Base-by-base conservation (phyloP, 2,329 filamentous ascomycete species). In the Colletotrichum australisinense region DNA sequence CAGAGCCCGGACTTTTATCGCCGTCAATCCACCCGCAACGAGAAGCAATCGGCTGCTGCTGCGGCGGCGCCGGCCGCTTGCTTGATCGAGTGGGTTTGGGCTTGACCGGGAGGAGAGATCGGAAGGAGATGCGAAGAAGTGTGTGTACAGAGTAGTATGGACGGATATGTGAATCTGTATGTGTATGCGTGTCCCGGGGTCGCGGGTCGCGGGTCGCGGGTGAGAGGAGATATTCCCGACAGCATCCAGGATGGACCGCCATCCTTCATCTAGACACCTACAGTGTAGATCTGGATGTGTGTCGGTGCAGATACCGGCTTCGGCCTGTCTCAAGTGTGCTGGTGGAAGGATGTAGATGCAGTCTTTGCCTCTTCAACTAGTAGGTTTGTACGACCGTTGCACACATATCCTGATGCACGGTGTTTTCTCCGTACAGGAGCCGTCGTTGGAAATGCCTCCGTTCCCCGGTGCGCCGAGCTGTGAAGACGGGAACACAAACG, bases 41-140 rank as follows among this genome's bases (percentile, higher is more conserved):
- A 32, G 28, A 22, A 42, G 66, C 69, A 32, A 46, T n/a, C 19
- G 24, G 53, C 58, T 63, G 56, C 59, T 35, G 62, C 63, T n/a
- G 46, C 60, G 70, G 60, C 67, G 56, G 60, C 62, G 67, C 65
- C 59, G 69, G 59, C 42, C 59, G 60, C 67, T 73, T 60, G 70
- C 70, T 63, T 70, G 70, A 70, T 72, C 63, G 67, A 72, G 38
- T 42, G 38, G 38, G 38, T 42, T 42, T 42, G 38, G 38, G 56
- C n/a, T 32, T 22, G 26, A 64, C 24, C 8, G 28, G 46, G 16
- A 22, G 52, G 62, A 30, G n/a, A 28, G 52, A 19, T 30, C 58
- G 49, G 65, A 12, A 30, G n/a, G 46, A 38, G 30, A 32, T 46
- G 56, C 26, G 65, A 53, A 49, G 38, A 53, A 28, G 35, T 55